Percentiles rank a stretch among this genome's conserved stretches.
phyloP scores from a whole-genome alignment of 2,329 filamentous ascomycete genomes.

The Pestalotiopsis sp. region DNA sequence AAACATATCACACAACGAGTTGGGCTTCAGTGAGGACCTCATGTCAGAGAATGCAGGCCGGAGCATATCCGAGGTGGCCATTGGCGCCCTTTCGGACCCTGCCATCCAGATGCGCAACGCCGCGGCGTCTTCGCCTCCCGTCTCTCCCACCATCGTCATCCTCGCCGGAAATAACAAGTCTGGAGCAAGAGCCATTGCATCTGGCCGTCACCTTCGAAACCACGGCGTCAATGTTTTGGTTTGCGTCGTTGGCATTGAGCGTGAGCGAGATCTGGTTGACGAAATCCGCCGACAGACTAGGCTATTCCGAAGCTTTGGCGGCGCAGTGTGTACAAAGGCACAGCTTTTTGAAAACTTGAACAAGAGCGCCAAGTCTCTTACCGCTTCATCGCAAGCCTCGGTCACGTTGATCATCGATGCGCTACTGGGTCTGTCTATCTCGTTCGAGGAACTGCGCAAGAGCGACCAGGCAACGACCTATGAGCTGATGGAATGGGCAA shows the following conservation, averaged over 20 bases:
- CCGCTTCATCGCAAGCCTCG: conserved; percentile 25
- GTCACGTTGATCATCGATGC: conserved; percentile 66
- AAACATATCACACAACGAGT: conserved; percentile 83
- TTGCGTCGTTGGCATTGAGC: conserved; percentile 81
- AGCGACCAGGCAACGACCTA: conserved; percentile 83
- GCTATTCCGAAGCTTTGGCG: conserved; percentile 81
- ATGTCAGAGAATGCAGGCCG: conserved; percentile 90
- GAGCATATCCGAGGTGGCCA: conserved; percentile 81
- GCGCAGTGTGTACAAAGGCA: conserved; percentile 64
- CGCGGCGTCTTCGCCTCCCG: conserved; percentile 30
- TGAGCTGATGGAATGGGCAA: conserved; percentile 91
- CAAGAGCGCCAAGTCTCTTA: conserved; percentile 38
- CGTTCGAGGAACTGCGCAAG: conserved; percentile 84
- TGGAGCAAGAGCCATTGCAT: conserved; percentile 80
- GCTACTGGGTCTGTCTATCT: conserved; percentile 79
- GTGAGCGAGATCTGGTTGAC: conserved; percentile 77
- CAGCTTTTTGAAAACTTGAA: conserved; percentile 62
- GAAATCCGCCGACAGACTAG: conserved; percentile 79
- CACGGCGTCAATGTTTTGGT: conserved; percentile 79
- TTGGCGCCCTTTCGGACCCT: conserved; percentile 65
- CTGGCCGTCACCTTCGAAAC: conserved; percentile 82
- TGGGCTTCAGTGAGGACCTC: conserved; percentile 84
- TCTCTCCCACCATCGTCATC: conserved; percentile 58
- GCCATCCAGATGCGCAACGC: conserved; percentile 56
- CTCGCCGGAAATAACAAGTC: conserved; percentile 96